phyloP scores from a whole-genome alignment of 495 filamentous ascomycete genomes.

The Penicillium silybi region DNA sequence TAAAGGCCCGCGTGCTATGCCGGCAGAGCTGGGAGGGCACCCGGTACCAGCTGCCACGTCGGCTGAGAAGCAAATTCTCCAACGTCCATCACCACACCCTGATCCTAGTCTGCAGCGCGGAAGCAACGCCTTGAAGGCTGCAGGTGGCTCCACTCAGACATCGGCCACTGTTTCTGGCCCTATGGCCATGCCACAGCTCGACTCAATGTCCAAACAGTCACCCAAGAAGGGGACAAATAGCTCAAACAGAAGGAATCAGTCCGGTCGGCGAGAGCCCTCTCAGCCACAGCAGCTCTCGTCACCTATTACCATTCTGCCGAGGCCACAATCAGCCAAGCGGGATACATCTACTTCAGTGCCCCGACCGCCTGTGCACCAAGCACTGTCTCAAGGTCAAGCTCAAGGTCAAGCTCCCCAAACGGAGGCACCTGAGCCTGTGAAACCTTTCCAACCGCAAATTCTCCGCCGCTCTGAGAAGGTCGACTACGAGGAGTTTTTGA shows the following conservation, averaged over 20 bases:
- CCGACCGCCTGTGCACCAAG: conserved; percentile 9
- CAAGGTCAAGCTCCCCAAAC: conserved; percentile 12
- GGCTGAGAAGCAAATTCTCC: conserved; percentile 34
- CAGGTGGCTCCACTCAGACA: conserved; percentile 13
- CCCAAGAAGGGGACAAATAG: conserved; percentile 19
- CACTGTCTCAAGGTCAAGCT: conserved; percentile 11
- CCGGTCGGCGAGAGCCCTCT: conserved; percentile 12
- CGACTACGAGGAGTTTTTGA: conserved; percentile 22
- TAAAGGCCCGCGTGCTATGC: conserved; percentile 28
- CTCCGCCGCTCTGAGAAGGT: conserved; percentile 49
- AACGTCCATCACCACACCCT: conserved; percentile 27
- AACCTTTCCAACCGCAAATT: conserved; percentile 58
- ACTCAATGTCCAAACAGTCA: conserved; percentile 28
- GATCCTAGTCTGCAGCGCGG: conserved; percentile 13
- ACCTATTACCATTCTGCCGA: conserved; percentile 42
- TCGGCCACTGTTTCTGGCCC: conserved; percentile 52
- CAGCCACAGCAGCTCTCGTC: conserved; percentile 29
- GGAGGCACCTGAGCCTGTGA: conserved; percentile 31
- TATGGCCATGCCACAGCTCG: conserved; percentile 47
- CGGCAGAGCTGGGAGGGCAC: conserved; percentile 34
- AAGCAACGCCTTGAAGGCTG: conserved; percentile 6
- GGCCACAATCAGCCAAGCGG: conserved; percentile 36
- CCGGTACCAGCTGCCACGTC: conserved; percentile 16
- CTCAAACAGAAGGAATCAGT: conserved; percentile 20
- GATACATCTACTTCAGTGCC: conserved; percentile 18